Conservation (phyloP, 2,329 filamentous ascomycete species). For the Ophiostoma australiae region DNA sequence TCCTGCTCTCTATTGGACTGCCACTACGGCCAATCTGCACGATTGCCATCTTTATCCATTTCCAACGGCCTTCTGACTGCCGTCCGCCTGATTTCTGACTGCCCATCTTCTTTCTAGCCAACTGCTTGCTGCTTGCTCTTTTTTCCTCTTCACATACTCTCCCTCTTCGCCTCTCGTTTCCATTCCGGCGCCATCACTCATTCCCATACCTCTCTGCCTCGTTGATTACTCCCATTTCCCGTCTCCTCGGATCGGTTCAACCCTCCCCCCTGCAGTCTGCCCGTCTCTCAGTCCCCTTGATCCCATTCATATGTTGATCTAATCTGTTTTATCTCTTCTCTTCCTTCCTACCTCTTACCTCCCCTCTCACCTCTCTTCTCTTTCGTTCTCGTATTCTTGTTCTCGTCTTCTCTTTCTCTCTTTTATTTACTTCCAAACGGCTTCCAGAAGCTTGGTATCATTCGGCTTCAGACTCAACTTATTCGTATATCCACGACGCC, state of each 20-base stretch:
- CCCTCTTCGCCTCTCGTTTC: neutral
- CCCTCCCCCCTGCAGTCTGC: neutral
- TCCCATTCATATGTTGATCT: conserved; percentile 1
- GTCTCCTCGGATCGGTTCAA: neutral
- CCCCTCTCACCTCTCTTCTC: neutral
- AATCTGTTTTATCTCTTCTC: conserved; percentile 7
- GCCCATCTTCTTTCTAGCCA: too few relatives aligned
- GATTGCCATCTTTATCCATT: neutral
- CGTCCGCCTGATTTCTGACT: neutral
- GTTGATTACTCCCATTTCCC: neutral
- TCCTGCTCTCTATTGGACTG: neutral
- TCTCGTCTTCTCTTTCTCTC: conserved; percentile 14
- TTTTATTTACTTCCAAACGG: neutral
- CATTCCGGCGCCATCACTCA: too few relatives aligned
- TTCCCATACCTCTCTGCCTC: neutral
- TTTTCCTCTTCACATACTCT: neutral
- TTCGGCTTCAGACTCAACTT: neutral
- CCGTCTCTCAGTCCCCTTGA: neutral
- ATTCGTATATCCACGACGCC: neutral
- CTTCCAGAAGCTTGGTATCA: neutral
- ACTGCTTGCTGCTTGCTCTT: neutral
- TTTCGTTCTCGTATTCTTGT: neutral
- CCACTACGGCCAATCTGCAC: neutral
- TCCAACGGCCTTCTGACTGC: neutral
- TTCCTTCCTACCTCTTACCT: neutral